A percentile compares a stretch with the other conserved stretches of the same genome.
Conservation (phyloP, 2,329 filamentous ascomycete genomes). For the Dothideomycetes sp. region DNA sequence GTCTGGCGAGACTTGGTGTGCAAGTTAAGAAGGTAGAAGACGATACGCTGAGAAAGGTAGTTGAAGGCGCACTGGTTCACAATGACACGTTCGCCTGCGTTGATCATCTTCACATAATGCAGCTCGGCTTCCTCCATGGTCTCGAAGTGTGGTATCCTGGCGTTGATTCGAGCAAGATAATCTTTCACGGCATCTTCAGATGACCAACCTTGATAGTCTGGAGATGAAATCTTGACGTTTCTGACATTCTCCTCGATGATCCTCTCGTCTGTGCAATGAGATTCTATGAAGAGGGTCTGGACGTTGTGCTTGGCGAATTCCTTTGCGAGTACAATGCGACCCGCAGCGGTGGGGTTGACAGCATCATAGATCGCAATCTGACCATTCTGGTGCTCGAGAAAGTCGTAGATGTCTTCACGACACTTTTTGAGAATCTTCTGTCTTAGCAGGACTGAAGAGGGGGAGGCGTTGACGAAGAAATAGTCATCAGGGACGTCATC, state of each 20-base stretch:
- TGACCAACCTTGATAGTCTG: conserved; percentile 90
- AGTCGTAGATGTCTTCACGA: conserved; percentile 91
- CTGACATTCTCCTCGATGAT: conserved; percentile 95
- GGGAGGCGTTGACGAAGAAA: conserved; percentile 91
- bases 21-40: conserved; percentile 94
- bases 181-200: conserved; percentile 85
- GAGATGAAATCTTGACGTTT: conserved; percentile 94
- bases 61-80: conserved; percentile 97
- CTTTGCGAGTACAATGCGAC: conserved; percentile 75
- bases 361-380: conserved; percentile 98
- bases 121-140: conserved; percentile 90
- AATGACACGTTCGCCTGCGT: conserved; percentile 82
- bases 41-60: conserved; percentile 91
- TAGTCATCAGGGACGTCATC: conserved; percentile 90
- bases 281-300: conserved; percentile 92
- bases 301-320: conserved; percentile 98
- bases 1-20: conserved; percentile 93
- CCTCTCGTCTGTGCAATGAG: conserved; percentile 80
- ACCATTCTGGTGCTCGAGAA: conserved; percentile 92
- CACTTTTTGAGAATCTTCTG: conserved; percentile 98
- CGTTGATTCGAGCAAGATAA: conserved; percentile 80
- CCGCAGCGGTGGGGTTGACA: conserved; percentile 80
- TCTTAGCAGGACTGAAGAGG: conserved; percentile 80
- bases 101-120: conserved; percentile 99
- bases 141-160: conserved; percentile 90